Evolutionary conservation across 2,329 filamentous ascomycete genomes (phyloP), one percentile per base, ranked within the genome.

Genomic region (Hymenoscyphus infarciens): DNA sequence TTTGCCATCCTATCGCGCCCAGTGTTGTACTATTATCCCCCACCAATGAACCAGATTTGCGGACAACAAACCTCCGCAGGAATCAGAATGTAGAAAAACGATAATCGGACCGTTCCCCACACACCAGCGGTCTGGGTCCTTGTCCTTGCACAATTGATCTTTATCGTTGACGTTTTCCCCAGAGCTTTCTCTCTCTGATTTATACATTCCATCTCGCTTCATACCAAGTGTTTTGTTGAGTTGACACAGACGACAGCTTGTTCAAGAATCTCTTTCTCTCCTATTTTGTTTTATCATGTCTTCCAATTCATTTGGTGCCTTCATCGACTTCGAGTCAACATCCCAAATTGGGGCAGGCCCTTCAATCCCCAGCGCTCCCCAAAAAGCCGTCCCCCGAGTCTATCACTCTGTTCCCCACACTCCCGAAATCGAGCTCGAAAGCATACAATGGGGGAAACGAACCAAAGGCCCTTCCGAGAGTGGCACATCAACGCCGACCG

Each of bases 361-460:
- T 58, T 29, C 64, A 10, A 60, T 68, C 49, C 67, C 67, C 31
- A 65, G 57, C 56, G 66, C 71, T 25, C 73, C 73, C 22, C 61
- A 70, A 33, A 74, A 65, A 64, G 70, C 69, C n/a, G 56, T 72
- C 13, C 62, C 71, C 13, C 61, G 67, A 63, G 66, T 64, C 1
- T 73, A 74, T 38, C 72, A 74, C 57, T 71, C 72, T 19, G 68
- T 72, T 19, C 71, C 68, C 15, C 64, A 65, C 31, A 62, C 63
- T 1, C 61, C 63, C 38, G 65, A 70, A 38, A 61, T 64, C 13
- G 72, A 74, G 38, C 69, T 74, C 16, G 69, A 71, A 13, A 67
- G 62, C 31, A 38, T 71, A 8, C 61, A 72, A 63, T 68, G 68
- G 65, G 66, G 66, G 11, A 16, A 66, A 27, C 68, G 66, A 45